Percentiles rank a stretch among this genome's conserved stretches.
phyloP scores from a whole-genome alignment of 108 stramenopile species.

The Hondaea fermentalgiana region DNA sequence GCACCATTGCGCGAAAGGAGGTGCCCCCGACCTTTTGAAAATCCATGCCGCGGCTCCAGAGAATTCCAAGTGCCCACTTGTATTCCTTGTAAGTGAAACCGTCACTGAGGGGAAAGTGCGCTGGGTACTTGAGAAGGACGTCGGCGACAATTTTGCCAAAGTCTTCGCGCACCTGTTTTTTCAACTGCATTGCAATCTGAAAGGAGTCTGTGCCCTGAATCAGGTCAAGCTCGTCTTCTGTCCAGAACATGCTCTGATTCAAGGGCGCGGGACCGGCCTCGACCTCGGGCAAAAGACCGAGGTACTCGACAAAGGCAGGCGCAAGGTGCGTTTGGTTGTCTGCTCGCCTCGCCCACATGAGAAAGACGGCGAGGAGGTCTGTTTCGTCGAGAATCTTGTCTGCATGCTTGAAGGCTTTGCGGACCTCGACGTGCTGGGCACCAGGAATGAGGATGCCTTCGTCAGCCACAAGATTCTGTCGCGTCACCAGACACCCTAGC shows the following conservation, averaged over 20 bases:
- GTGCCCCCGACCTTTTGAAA: neutral
- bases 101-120: neutral
- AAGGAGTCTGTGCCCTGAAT: neutral
- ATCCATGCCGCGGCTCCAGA: slow-evolving; percentile 6
- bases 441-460: neutral
- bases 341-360: neutral
- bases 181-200: neutral
- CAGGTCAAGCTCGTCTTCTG: neutral
- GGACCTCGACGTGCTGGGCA: neutral
- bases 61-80: neutral
- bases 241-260: slow-evolving; percentile 16
- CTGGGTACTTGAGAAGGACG: neutral
- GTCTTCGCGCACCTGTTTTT: neutral
- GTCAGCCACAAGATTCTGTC: neutral
- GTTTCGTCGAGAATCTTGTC: neutral
- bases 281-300: neutral
- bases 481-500: neutral
- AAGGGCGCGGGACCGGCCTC: neutral
- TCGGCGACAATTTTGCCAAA: neutral
- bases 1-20: neutral
- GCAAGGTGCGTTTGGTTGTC: neutral
- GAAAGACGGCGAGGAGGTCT: neutral
- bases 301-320: slow-evolving; percentile 8
- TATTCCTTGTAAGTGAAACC: neutral
- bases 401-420: neutral